Evolutionary conservation across 305 asterid species (phyloP).

Genomic region (Striga hermonthica): DNA sequence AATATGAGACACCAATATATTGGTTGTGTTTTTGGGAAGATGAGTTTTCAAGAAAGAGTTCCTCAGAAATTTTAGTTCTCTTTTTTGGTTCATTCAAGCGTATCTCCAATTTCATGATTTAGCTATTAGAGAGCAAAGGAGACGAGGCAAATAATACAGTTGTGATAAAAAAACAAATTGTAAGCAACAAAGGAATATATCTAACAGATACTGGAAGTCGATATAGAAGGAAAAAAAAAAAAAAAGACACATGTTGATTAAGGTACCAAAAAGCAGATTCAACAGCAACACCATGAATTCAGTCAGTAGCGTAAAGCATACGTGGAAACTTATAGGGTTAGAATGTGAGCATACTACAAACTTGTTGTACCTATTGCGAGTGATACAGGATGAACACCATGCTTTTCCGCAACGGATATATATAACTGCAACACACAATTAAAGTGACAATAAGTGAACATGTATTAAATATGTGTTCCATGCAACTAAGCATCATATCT

Average conservation of each 20-base stretch:
- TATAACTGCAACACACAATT: conserved; percentile 51
- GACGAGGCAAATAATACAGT: conserved; percentile 31
- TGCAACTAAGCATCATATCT: conserved; percentile 19
- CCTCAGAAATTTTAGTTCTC: not conserved
- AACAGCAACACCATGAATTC: conserved; percentile 18
- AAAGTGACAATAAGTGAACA: conserved; percentile 27
- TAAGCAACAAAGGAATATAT: not conserved
- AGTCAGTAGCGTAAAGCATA: conserved; percentile 19
- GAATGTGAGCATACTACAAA: conserved; percentile 19
- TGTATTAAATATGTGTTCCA: not conserved
- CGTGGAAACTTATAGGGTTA: conserved; percentile 11
- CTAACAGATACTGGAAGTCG: not conserved
- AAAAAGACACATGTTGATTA: conserved; percentile 5
- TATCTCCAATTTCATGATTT: conserved; percentile 8
- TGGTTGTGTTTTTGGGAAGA: too few relatives aligned
- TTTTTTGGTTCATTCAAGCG: not conserved
- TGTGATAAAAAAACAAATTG: conserved; percentile 2
- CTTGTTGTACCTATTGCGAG: conserved; percentile 63
- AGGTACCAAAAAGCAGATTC: conserved; percentile 9
- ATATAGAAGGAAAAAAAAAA: not conserved
- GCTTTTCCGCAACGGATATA: conserved; percentile 49
- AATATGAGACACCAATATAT: too few relatives aligned
- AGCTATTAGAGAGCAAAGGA: conserved; percentile 52
- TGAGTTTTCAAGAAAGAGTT: too few relatives aligned
- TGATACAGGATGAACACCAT: conserved; percentile 70